Evolutionary conservation across 495 filamentous ascomycete species (phyloP).

Genomic region (Staphylotrichum longicolle): DNA sequence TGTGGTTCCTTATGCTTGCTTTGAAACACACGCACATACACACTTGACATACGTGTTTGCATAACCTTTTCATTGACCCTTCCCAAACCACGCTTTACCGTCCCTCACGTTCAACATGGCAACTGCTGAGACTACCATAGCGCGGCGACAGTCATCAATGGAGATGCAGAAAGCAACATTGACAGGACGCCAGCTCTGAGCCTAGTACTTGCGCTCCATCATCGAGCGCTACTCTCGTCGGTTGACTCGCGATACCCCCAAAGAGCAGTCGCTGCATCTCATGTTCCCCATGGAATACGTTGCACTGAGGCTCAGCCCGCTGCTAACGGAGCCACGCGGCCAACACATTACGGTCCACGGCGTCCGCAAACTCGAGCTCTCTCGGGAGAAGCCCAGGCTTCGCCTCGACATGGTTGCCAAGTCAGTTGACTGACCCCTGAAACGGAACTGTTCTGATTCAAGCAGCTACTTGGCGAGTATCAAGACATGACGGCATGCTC

Average conservation of each 20-base stretch:
- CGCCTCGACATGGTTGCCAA: constrained; percentile 2
- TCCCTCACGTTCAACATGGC: not conserved
- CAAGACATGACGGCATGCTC: constrained; percentile 1
- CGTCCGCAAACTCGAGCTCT: not conserved
- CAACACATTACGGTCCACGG: constrained; percentile 2
- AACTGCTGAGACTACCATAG: not conserved
- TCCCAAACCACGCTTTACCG: not conserved
- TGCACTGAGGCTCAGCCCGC: constrained; percentile 6
- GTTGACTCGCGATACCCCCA: not conserved
- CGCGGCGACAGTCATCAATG: not conserved
- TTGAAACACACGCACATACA: too few relatives aligned
- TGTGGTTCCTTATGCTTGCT: too few relatives aligned
- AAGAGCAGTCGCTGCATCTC: not conserved
- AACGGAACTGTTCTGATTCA: not conserved
- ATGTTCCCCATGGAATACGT: constrained; percentile 10
- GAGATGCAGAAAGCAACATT: not conserved
- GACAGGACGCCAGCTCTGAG: constrained; percentile 3
- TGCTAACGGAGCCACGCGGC: constrained; percentile 6
- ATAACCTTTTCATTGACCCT: too few relatives aligned
- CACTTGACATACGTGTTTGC: too few relatives aligned
- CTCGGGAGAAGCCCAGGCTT: not conserved
- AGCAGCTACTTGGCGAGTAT: not conserved
- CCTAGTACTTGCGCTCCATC: constrained; percentile 1
- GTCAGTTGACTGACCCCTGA: not conserved
- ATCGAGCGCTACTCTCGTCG: not conserved